Evolutionary conservation across 1,284 basidiomycete species (phyloP).

Genomic region (Pseudomicrostroma phylloplanum): DNA sequence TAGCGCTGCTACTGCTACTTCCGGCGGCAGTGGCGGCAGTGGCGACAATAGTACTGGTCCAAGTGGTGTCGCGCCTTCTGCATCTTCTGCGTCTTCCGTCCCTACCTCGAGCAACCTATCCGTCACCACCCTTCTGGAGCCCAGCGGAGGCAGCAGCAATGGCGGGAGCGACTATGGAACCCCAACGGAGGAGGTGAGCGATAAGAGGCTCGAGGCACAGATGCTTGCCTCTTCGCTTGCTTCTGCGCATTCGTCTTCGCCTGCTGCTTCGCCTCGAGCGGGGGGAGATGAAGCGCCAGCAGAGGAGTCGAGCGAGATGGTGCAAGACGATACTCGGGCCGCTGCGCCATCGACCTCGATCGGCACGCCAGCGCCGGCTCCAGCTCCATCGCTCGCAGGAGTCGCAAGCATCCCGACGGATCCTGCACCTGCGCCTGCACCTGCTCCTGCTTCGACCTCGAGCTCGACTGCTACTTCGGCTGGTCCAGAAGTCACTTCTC

Average conservation of each 20-base stretch:
- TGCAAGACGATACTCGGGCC: no score
- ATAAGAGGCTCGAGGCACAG: background rate
- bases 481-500: background rate
- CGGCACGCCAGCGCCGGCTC: no score
- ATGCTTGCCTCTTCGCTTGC: background rate
- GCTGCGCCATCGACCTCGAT: no score
- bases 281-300: background rate
- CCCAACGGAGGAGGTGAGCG: background rate
- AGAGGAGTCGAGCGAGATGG: background rate
- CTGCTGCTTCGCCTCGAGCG: background rate
- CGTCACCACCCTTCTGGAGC: background rate
- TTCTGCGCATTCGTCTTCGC: background rate
- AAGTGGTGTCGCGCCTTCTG: no score
- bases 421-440: background rate
- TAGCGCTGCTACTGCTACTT: background rate
- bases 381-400: background rate
- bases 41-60: no score
- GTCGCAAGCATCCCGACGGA: background rate
- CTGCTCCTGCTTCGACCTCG: background rate
- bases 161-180: background rate
- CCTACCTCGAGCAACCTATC: no score
- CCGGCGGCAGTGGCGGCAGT: background rate
- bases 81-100: no score
- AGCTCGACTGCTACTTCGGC: background rate
- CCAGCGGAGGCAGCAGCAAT: background rate